Conservation (phyloP, 2,329 filamentous ascomycete species). For the Talaromyces sp. region DNA sequence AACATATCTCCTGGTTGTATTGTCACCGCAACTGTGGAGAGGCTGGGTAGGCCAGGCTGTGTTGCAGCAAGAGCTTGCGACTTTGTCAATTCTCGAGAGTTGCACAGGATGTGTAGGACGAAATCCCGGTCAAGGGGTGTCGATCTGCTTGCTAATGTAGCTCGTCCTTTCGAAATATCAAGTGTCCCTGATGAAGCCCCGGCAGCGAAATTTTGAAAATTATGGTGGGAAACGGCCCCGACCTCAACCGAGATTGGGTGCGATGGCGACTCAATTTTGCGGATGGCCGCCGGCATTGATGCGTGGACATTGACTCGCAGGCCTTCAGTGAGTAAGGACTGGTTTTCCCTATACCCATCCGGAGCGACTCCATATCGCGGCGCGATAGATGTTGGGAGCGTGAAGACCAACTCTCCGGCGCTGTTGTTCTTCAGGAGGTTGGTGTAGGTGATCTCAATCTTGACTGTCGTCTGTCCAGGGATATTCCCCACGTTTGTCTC, state of each 20-base stretch:
- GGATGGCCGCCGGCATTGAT: conserved; percentile 14
- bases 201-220: conserved; percentile 1
- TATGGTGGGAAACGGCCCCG: conserved; percentile 11
- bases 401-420: conserved; percentile 12
- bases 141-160: conserved; percentile 3
- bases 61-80: conserved; percentile 1
- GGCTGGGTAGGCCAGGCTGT: conserved; percentile 8
- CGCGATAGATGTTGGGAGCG: conserved; percentile 14
- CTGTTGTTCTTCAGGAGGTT: conserved; percentile 12
- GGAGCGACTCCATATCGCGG: conserved; percentile 12
- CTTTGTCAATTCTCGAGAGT: not conserved
- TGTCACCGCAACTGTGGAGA: conserved; percentile 13
- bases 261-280: conserved; percentile 14
- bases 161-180: conserved; percentile 10
- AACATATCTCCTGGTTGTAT: conserved; percentile 9
- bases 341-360: not conserved
- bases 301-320: conserved; percentile 1
- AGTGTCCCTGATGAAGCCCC: conserved; percentile 2
- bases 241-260: conserved; percentile 15
- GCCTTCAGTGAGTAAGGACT: not conserved
- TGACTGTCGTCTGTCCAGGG: conserved; percentile 9
- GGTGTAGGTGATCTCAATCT: conserved; percentile 13
- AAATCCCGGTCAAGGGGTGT: conserved; percentile 11
- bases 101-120: conserved; percentile 9
- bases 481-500: conserved; percentile 16